Base-by-base conservation (phyloP, 2,329 filamentous ascomycete genomes). In the Pseudocercospora eumusae region DNA sequence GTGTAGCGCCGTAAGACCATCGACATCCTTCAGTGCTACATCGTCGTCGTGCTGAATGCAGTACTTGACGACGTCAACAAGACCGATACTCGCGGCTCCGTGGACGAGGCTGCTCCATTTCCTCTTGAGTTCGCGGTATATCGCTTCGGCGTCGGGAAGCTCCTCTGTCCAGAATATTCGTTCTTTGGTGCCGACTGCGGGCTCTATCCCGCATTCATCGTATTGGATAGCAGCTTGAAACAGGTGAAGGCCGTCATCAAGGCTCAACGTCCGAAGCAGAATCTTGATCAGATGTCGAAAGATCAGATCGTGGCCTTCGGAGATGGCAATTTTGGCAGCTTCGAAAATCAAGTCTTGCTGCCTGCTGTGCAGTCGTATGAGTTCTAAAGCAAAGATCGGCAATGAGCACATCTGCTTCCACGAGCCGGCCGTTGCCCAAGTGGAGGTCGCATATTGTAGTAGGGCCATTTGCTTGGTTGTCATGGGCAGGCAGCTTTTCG, bases 21-120 rank as follows among this genome's bases (percentile, higher is more conserved):
- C 33, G 4, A 40, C 36, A 11, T 59, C 57, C 11, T 23, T 47
- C 10, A 58, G 23, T 2, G 13, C 21, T 0, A 58, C 56, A 25
- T 58, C 56, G 20, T 58, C 56, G 25, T 49, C 56, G 25, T 58
- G 56, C 56, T 58, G 56, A 8, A 58, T 49, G 42, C 56, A 58
- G 13, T 28, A 58, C 27, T 58, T 58, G 5, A 58, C 56, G 3
- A 58, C 56, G 10, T 58, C 56, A 13, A 58, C 40, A 0, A 58
- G 31, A 4, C 56, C 56, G 0, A 58, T 33, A 11, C 25, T 28
- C 27, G 56, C 40, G 7, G 56, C 56, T 11, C 15, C 42, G 33
- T 58, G 44, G 1, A 58, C 40, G 10, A 58, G 40, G 11, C 31
- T 58, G 11, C 31, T 58, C 56, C 56, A 58, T 15, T 44, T 21